Evolutionary conservation across 2,329 filamentous ascomycete genomes (phyloP).

Genomic region (Colletotrichum sojae): DNA sequence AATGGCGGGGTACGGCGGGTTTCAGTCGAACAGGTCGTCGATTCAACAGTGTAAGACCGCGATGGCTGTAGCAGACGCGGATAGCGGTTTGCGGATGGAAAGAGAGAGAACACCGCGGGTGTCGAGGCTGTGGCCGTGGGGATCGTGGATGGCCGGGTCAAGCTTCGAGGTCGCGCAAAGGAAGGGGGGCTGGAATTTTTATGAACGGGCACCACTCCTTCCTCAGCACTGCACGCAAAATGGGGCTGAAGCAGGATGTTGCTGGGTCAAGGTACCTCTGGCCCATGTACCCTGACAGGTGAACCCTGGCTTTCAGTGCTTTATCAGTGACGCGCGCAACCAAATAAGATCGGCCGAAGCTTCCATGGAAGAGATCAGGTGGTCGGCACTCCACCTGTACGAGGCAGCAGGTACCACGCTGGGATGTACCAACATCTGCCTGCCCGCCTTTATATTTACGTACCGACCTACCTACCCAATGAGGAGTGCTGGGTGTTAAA

Average conservation of each 20-base stretch:
- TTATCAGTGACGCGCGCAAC: slow-evolving; percentile 38
- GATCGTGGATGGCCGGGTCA: slow-evolving; percentile 25
- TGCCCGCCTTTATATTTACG: too few relatives aligned
- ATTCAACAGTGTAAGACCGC: slow-evolving; percentile 10
- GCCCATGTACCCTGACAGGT: slow-evolving; percentile 33
- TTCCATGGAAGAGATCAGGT: slow-evolving; percentile 31
- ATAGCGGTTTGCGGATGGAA: slow-evolving; percentile 29
- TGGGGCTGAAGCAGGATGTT: slow-evolving; percentile 37
- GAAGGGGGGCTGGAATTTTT: slow-evolving; percentile 41
- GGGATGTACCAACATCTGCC: slow-evolving; percentile 13
- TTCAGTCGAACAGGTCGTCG: background rate
- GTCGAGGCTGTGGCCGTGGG: slow-evolving; percentile 33
- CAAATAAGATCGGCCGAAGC: slow-evolving; percentile 29
- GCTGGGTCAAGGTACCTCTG: slow-evolving; percentile 26
- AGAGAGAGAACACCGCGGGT: slow-evolving; percentile 18
- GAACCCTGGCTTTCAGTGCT: slow-evolving; percentile 31
- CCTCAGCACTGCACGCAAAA: slow-evolving; percentile 28
- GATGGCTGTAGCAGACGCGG: slow-evolving; percentile 11
- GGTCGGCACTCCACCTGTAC: slow-evolving; percentile 21
- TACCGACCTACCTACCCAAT: background rate
- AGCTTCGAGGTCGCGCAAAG: slow-evolving; percentile 33
- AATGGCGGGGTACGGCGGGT: slow-evolving; percentile 20
- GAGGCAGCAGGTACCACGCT: slow-evolving; percentile 19
- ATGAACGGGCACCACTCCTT: slow-evolving; percentile 28
- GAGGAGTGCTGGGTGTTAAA: background rate